Conservation (phyloP, 805 yeast genomes). For the Kodamaea neixiangensis region DNA sequence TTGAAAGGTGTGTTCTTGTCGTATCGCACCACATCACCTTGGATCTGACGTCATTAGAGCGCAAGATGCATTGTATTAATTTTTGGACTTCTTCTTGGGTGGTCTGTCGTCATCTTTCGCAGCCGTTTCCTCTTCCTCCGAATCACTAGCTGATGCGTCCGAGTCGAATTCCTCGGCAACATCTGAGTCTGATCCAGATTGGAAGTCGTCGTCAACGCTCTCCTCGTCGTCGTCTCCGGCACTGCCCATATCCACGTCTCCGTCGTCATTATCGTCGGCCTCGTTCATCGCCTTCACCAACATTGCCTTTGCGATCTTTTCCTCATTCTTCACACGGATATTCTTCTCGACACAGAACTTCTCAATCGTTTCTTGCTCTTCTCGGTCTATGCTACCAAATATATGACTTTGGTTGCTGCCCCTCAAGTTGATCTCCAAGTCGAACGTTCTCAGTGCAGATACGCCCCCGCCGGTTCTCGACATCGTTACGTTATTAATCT, state of each 20-base stretch:
- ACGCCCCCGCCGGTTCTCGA: conserved; percentile 83
- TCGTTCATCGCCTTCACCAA: conserved; percentile 74
- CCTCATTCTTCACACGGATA: conserved; percentile 82
- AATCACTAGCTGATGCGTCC: conserved; percentile 46
- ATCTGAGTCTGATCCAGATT: conserved; percentile 61
- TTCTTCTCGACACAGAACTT: conserved; percentile 75
- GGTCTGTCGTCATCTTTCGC: conserved; percentile 15
- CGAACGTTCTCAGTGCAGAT: conserved; percentile 86
- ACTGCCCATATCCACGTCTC: conserved; percentile 59
- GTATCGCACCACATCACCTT: not conserved
- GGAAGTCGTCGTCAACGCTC: conserved; percentile 85
- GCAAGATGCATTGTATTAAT: not conserved
- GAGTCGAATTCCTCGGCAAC: conserved; percentile 85
- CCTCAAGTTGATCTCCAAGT: conserved; percentile 74
- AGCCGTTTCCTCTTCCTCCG: conserved; percentile 23
- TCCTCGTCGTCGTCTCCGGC: conserved; percentile 75
- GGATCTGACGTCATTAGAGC: not conserved
- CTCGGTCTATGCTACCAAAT: conserved; percentile 86
- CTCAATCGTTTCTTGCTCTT: conserved; percentile 82
- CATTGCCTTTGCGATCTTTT: conserved; percentile 81
- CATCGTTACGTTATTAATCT: conserved; percentile 73
- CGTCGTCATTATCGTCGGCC: conserved; percentile 53
- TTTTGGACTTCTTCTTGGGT: conserved; percentile 20
- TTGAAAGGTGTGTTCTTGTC: not conserved
- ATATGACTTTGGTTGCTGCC: conserved; percentile 67